A percentile compares a stretch with the other conserved stretches of the same genome.
These are phyloP conservation scores for Leccinum fallax DNA, from an alignment of 1,284 basidiomycete genomes.

Conservation along the genomic window DNA sequence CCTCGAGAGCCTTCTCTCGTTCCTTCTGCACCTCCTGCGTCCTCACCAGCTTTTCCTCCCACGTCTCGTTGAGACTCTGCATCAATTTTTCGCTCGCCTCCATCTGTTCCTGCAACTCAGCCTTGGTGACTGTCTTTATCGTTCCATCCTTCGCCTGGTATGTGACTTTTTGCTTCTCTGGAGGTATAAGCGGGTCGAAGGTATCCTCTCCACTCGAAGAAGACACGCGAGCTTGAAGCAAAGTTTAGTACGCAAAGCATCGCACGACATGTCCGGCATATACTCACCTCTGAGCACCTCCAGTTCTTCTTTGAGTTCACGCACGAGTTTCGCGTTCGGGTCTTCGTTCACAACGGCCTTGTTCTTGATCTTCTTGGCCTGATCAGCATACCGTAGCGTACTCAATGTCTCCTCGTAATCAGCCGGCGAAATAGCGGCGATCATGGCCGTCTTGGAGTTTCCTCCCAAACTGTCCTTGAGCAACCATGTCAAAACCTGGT, in stretches of 20 bases:
- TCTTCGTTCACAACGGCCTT: conserved; percentile 99
- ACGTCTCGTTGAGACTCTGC: conserved; percentile 94
- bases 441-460: conserved; percentile 96
- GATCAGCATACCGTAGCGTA: conserved; percentile 95
- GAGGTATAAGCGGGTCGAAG: conserved; percentile 88
- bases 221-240: conserved; percentile 64
- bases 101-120: conserved; percentile 95
- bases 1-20: conserved; percentile 95
- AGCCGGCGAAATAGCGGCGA: conserved; percentile 96
- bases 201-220: conserved; percentile 69
- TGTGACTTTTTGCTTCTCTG: conserved; percentile 94
- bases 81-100: conserved; percentile 97
- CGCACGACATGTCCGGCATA: not conserved
- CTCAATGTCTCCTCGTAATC: conserved; percentile 98
- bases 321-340: conserved; percentile 97
- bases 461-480: conserved; percentile 96
- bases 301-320: conserved; percentile 97
- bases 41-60: conserved; percentile 94
- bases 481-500: conserved; percentile 92
- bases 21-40: conserved; percentile 96
- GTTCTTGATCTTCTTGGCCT: conserved; percentile 99
- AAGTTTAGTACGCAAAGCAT: conserved; percentile 11
- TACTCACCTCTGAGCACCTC: conserved; percentile 79
- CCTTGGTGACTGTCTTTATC: conserved; percentile 95
- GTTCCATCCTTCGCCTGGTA: conserved; percentile 94